Conservation (phyloP, 148 eudicot species). For the Rhododendron simsii region DNA sequence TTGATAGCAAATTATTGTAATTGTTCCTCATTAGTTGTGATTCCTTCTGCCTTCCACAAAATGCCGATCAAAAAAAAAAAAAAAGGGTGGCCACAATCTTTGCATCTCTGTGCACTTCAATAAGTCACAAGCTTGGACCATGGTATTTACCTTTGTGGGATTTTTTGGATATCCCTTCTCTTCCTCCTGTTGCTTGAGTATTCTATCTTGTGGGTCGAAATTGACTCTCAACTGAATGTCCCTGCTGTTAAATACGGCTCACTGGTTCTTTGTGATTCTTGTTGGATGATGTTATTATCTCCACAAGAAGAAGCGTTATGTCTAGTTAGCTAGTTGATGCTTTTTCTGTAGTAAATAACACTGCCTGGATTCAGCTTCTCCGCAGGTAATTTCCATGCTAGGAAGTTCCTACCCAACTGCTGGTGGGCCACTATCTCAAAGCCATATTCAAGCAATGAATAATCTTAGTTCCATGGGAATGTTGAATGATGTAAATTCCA, state of each 20-base stretch:
- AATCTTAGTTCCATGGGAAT: conserved; percentile 79
- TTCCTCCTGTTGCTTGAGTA: background rate
- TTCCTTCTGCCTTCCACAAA: background rate
- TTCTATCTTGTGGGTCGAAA: background rate
- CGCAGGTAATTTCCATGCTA: conserved; percentile 84
- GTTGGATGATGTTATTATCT: background rate
- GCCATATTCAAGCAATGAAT: conserved; percentile 72
- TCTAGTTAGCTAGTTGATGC: background rate
- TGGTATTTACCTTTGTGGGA: background rate
- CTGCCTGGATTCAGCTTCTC: conserved; percentile 65
- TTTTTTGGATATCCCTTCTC: background rate
- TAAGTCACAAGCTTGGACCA: conserved; percentile 2
- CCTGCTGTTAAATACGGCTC: background rate
- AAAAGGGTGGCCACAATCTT: background rate
- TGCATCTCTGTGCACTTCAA: background rate
- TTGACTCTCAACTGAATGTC: background rate
- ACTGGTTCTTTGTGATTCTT: background rate
- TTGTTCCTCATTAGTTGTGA: background rate
- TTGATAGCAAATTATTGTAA: background rate
- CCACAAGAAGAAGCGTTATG: background rate
- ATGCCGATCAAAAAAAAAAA: no score
- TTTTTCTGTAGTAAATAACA: conserved; percentile 7
- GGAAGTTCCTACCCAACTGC: conserved; percentile 76
- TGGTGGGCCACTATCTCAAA: conserved; percentile 81
- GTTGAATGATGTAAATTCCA: conserved; percentile 77